Evolutionary conservation across 1,284 basidiomycete species (phyloP).

Genomic region (Ganoderma lingzhi): DNA sequence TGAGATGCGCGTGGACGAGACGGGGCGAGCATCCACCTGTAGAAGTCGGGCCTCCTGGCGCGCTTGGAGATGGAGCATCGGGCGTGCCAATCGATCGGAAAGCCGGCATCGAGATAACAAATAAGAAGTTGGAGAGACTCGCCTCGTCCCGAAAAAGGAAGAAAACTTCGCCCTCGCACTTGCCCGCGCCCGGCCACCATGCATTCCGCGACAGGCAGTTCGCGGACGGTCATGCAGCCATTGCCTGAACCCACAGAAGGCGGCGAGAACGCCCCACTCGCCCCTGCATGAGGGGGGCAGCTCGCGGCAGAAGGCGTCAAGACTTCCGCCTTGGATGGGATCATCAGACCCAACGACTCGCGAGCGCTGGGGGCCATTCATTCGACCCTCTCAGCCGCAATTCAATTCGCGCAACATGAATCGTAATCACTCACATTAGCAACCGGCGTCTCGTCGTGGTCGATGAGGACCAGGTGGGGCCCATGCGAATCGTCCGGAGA

Average conservation of each 20-base stretch:
- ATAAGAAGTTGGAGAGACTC: not conserved
- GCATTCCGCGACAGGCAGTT: not conserved
- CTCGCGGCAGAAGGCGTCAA: slow-evolving; percentile 7
- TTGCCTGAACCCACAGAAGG: not conserved
- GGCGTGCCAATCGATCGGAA: slow-evolving; percentile 12
- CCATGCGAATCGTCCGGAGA: not conserved
- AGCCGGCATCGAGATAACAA: slow-evolving; percentile 13
- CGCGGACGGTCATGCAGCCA: not conserved
- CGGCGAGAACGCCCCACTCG: not conserved
- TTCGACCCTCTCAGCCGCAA: not conserved
- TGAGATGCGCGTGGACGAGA: not conserved
- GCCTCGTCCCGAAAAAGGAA: not conserved
- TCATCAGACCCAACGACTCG: not conserved
- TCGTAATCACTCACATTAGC: not conserved
- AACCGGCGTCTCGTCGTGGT: not conserved
- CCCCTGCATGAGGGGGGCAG: not conserved
- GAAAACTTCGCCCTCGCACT: not conserved
- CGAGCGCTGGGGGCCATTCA: slow-evolving; percentile 7
- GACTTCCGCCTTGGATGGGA: not conserved
- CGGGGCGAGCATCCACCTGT: not conserved
- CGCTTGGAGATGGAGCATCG: slow-evolving; percentile 2
- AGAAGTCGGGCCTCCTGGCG: not conserved
- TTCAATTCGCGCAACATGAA: slow-evolving; percentile 2
- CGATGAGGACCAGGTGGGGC: not conserved
- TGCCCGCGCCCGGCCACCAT: not conserved